A percentile compares a stretch with the other conserved stretches of the same genome.
Conservation (phyloP, 208 protist species). For the Balamuthia mandrillaris region DNA sequence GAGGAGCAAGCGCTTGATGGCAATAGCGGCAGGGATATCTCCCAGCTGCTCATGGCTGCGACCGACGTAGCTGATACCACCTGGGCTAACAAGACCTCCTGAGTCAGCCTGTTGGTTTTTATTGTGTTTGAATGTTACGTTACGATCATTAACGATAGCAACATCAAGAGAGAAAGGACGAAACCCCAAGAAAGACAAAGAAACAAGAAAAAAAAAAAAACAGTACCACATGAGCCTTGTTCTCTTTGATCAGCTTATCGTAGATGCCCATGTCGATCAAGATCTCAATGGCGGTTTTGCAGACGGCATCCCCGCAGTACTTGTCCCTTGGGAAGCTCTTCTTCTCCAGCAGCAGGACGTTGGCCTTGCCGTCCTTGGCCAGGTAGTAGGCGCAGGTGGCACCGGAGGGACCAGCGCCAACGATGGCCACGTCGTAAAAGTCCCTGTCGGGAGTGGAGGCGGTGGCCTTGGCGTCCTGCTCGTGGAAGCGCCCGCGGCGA, state of each 20-base stretch:
- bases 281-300: slow-evolving; percentile 67
- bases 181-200: too few relatives aligned
- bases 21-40: slow-evolving; percentile 54
- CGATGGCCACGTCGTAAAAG: slow-evolving; percentile 63
- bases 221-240: slow-evolving; percentile 62
- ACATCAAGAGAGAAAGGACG: too few relatives aligned
- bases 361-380: slow-evolving; percentile 43
- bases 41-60: slow-evolving; percentile 56
- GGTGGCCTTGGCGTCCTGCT: not conserved
- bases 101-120: slow-evolving; percentile 53
- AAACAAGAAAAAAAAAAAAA: too few relatives aligned
- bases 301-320: slow-evolving; percentile 68
- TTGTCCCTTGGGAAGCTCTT: slow-evolving; percentile 67
- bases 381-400: slow-evolving; percentile 46
- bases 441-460: slow-evolving; percentile 45
- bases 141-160: too few relatives aligned
- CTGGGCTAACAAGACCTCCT: slow-evolving; percentile 62
- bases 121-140: too few relatives aligned
- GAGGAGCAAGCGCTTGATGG: slow-evolving; percentile 57
- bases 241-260: slow-evolving; percentile 59
- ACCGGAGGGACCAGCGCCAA: slow-evolving; percentile 60
- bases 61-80: slow-evolving; percentile 64
- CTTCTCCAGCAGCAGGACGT: slow-evolving; percentile 60
- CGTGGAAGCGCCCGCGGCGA: too few relatives aligned
- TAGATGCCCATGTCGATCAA: slow-evolving; percentile 66